Evolutionary conservation across 257 asterid species (phyloP).

Genomic region (Plantago ovata): DNA sequence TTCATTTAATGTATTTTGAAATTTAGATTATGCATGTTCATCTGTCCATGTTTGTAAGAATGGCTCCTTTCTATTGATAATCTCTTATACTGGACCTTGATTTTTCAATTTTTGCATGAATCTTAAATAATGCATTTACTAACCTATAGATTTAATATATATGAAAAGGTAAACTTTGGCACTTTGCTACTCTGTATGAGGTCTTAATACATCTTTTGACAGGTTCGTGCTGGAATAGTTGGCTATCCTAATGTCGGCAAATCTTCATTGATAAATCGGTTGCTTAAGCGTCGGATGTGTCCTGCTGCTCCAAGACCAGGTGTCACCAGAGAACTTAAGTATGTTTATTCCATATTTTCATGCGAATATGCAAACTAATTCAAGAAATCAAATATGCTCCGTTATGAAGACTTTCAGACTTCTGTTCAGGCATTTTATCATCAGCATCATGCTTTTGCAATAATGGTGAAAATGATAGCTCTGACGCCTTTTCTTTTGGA

Average conservation of each 20-base stretch:
- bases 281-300: conserved; percentile 96
- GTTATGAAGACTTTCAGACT: conserved; percentile 5
- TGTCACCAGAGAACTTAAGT: conserved; percentile 90
- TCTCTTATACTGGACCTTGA: too few species aligned
- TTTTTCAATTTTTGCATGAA: background rate
- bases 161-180: conserved; percentile 1
- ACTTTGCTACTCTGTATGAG: conserved; percentile 6
- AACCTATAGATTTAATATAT: conserved; percentile 7
- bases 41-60: conserved; percentile 11
- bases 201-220: conserved; percentile 25
- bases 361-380: background rate
- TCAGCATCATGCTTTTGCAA: conserved; percentile 17
- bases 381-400: background rate
- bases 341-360: conserved; percentile 26
- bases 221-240: conserved; percentile 96
- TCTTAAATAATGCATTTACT: background rate
- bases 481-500: too few species aligned
- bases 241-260: conserved; percentile 98
- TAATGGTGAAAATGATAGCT: background rate
- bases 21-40: conserved; percentile 12
- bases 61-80: background rate
- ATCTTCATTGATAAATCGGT: conserved; percentile 90
- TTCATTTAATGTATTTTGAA: background rate
- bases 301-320: conserved; percentile 99
- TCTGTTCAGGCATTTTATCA: conserved; percentile 4